Evolutionary conservation across 148 eudicot genomes (phyloP).

Genomic region (Arbutus unedo): DNA sequence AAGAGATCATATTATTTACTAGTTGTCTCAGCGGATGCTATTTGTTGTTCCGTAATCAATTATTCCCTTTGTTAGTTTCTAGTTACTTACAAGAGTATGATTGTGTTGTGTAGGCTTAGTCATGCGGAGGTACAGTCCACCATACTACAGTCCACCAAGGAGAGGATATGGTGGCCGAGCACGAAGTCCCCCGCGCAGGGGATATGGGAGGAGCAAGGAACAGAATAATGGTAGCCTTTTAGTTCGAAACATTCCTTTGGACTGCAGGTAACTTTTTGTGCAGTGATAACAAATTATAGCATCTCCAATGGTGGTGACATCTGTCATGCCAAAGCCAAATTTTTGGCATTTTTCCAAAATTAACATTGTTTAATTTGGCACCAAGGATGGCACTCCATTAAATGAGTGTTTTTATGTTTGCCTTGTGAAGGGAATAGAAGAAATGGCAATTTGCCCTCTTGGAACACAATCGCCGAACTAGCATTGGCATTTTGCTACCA

Average conservation of each 20-base stretch:
- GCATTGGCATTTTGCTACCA: not conserved
- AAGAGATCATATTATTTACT: not conserved
- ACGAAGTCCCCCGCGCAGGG: constrained; percentile 66
- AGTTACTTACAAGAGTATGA: not conserved
- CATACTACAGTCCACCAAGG: constrained; percentile 65
- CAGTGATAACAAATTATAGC: not conserved
- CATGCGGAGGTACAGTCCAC: constrained; percentile 76
- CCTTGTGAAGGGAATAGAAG: not conserved
- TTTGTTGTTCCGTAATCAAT: not conserved
- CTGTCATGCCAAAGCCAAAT: not conserved
- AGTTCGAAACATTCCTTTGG: constrained; percentile 72
- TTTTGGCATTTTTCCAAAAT: not conserved
- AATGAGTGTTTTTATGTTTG: not conserved
- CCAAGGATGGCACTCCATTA: no score
- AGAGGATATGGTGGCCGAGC: constrained; percentile 62
- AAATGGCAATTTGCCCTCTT: not conserved
- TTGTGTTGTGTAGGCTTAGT: constrained; percentile 23
- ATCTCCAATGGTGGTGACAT: not conserved
- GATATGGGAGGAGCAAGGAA: constrained; percentile 59
- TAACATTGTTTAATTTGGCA: not conserved
- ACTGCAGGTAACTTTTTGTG: constrained; percentile 45
- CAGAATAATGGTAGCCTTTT: constrained; percentile 56
- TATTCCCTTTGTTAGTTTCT: not conserved
- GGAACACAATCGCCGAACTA: not conserved
- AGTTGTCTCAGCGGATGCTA: not conserved